Evolutionary conservation across 495 filamentous ascomycete genomes (phyloP).

Genomic region (Umbilicaria muhlenbergii): DNA sequence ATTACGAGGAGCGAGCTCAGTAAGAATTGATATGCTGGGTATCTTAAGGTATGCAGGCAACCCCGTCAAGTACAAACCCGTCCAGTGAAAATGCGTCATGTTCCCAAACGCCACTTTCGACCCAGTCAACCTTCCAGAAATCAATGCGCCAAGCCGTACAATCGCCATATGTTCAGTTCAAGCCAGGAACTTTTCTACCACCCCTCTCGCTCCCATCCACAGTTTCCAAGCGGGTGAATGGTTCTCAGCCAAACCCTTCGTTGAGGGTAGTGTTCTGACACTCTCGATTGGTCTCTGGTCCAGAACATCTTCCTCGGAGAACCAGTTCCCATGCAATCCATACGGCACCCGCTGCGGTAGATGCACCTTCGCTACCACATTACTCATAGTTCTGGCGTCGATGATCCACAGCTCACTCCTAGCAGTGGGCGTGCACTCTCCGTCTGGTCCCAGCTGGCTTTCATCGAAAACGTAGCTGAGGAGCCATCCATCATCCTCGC

Average conservation of each 20-base stretch:
- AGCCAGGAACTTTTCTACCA: not conserved
- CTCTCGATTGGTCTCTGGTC: slow-evolving; percentile 19
- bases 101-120: too few species aligned
- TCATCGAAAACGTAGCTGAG: slow-evolving; percentile 47
- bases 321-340: slow-evolving; percentile 52
- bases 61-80: too few species aligned
- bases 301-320: slow-evolving; percentile 36
- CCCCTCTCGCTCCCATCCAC: slow-evolving; percentile 7
- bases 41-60: too few species aligned
- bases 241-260: not conserved
- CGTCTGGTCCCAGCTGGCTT: slow-evolving; percentile 30
- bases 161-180: too few species aligned
- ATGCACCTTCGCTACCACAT: slow-evolving; percentile 34
- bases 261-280: not conserved
- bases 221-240: not conserved
- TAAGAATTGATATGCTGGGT: too few species aligned
- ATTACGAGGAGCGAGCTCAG: too few species aligned
- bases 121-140: too few species aligned
- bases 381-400: slow-evolving; percentile 39
- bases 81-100: too few species aligned
- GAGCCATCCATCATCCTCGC: slow-evolving; percentile 44
- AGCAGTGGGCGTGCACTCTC: slow-evolving; percentile 24
- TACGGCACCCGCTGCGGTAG: slow-evolving; percentile 52
- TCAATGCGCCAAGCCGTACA: too few species aligned
- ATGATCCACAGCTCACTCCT: slow-evolving; percentile 50